These are phyloP conservation scores for Leptodermis oblonga DNA, from an alignment of 257 asterid species.

Conservation along the genomic window DNA sequence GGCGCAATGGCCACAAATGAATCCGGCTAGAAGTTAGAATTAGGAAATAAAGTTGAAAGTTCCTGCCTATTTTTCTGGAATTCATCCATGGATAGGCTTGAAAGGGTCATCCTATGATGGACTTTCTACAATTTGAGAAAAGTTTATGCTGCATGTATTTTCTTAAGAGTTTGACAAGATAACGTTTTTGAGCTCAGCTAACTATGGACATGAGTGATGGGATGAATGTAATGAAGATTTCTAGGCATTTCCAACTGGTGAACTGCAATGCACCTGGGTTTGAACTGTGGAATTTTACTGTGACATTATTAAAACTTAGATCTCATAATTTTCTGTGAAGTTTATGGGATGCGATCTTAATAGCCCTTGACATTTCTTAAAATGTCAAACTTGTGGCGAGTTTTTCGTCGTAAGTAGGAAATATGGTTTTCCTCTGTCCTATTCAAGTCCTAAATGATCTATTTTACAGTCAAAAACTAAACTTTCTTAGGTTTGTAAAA, in stretches of 20 bases:
- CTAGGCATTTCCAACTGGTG: too few relatives aligned
- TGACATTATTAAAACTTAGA: background rate
- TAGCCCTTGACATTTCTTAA: too few relatives aligned
- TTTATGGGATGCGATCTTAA: too few relatives aligned
- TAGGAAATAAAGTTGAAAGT: background rate
- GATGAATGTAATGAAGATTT: too few relatives aligned
- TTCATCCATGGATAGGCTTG: background rate
- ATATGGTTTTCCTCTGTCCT: background rate
- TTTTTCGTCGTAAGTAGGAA: background rate
- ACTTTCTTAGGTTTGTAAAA: background rate
- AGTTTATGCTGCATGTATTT: background rate
- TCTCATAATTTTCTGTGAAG: background rate
- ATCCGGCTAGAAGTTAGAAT: background rate
- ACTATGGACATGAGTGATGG: background rate
- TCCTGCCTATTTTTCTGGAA: background rate
- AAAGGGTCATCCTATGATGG: background rate
- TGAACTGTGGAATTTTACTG: background rate
- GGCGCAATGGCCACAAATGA: too few relatives aligned
- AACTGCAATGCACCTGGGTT: background rate
- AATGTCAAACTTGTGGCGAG: background rate
- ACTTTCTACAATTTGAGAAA: background rate
- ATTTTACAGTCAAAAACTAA: background rate
- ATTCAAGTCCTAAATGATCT: background rate
- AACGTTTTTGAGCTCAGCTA: too few relatives aligned
- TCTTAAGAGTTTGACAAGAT: background rate